Base-by-base conservation (phyloP, 202 grass and related monocot species). In the Tripidium arundinaceum region DNA sequence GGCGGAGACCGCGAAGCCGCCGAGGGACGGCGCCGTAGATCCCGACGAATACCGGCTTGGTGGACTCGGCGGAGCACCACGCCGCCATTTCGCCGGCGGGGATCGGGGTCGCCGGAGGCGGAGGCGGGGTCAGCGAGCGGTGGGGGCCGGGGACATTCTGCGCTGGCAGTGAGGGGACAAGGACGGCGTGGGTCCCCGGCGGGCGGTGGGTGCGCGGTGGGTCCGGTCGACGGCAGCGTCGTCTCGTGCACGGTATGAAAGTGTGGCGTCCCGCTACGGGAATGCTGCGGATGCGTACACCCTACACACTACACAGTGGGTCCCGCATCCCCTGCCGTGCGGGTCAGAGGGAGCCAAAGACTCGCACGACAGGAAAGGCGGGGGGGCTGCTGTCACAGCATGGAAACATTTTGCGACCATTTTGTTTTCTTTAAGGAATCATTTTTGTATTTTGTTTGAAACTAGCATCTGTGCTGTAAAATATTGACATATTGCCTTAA, bases 11-110 rank as follows among this genome's bases (percentile, higher is more conserved):
- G 93, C 79, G 77, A 93, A 87, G 34, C 96, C 88, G 52, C 79
- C 85, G 27, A 92, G 57, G 57, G n/a, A 93, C 87, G 57, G 83
- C 86, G 11, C 86, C 82, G 75, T 93, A 99, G 86, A 95, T 93
- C 54, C 87, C 96, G 3, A 89, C 67, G 78, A 98, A 95, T 9
- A 93, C 28, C 10, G 92, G 83, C 61, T 88, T 93, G 33, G 86
- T 71, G 37, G 74, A 86, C 15, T 82, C 87, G 60, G 67, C 83
- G n/a, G 79, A 43, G 62, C 79, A 89, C 41, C 60, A 74, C 49
- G 74, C 60, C 73, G 83, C 79, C 87, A 89, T 89, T 79, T 19
- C 79, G 49, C 67, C 61, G 67, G 60, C 49, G 15, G 39, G 58
- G 66, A 52, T 62, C 31, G 12, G 39, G 38, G 66, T 52, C 73